These are phyloP conservation scores for Pachyrhizus erosus DNA, from an alignment of 306 rosid genomes.

Conservation along the genomic window DNA sequence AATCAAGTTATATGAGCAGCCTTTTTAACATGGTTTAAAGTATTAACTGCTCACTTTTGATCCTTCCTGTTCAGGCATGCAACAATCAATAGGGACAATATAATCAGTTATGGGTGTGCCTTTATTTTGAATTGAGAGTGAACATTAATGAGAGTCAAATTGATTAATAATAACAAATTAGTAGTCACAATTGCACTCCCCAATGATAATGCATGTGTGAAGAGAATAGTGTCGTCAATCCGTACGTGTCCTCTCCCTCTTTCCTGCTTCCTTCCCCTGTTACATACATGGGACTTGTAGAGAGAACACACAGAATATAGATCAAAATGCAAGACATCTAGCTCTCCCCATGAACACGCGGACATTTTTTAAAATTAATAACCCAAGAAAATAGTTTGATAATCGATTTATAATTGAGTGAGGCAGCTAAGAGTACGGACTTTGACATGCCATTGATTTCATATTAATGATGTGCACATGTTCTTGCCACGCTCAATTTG, in stretches of 20 bases:
- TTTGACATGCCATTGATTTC: conserved; percentile 37
- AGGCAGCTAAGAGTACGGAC: conserved; percentile 51
- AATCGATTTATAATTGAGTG: conserved; percentile 35
- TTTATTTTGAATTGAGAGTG: conserved; percentile 17
- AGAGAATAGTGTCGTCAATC: conserved; percentile 63
- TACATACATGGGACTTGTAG: conserved; percentile 20
- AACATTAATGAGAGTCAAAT: not conserved
- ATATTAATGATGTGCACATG: conserved; percentile 55
- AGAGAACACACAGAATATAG: conserved; percentile 6
- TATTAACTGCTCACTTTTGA: not conserved
- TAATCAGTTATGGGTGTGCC: not conserved
- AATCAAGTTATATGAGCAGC: not conserved
- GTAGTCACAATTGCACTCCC: conserved; percentile 44
- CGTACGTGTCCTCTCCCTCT: conserved; percentile 54
- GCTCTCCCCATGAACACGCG: conserved; percentile 15
- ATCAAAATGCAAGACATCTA: conserved; percentile 41
- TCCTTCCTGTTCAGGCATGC: not conserved
- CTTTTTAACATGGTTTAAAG: not conserved
- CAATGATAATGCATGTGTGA: conserved; percentile 50
- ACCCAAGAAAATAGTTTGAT: conserved; percentile 15
- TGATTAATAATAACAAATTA: not conserved
- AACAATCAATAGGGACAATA: conserved; percentile 9
- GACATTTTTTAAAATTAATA: conserved; percentile 3
- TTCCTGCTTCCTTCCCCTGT: conserved; percentile 43
- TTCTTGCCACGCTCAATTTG: conserved; percentile 42